A percentile compares a stretch with the other conserved stretches of the same genome.
Conservation (phyloP, 176 grass and related monocot species). For the Oryza rufipogon region DNA sequence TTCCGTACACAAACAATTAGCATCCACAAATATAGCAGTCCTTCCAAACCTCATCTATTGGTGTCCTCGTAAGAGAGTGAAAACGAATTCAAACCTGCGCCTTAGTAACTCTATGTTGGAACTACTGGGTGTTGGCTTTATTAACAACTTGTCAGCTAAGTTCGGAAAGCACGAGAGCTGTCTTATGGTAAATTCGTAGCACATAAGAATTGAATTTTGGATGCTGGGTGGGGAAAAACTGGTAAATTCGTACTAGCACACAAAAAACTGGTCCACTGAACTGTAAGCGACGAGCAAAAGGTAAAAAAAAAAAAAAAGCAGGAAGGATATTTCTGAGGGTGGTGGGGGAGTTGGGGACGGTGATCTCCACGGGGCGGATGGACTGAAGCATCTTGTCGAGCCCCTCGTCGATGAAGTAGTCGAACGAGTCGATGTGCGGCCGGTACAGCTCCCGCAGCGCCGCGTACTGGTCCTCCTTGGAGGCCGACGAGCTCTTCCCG, state of each 20-base stretch:
- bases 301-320: neutral
- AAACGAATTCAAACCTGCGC: constrained; percentile 10
- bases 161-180: neutral
- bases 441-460: constrained; percentile 65
- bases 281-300: neutral
- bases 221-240: neutral
- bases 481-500: neutral
- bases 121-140: neutral
- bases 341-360: constrained; percentile 43
- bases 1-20: neutral
- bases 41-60: constrained; percentile 23
- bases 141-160: neutral
- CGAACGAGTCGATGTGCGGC: constrained; percentile 84
- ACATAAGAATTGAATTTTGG: neutral
- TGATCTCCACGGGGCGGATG: constrained; percentile 64
- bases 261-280: neutral
- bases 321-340: constrained; percentile 91
- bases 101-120: neutral
- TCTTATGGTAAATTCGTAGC: neutral
- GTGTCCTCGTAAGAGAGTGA: neutral
- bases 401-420: constrained; percentile 80
- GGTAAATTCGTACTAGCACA: too few species aligned
- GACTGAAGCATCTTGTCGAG: constrained; percentile 62
- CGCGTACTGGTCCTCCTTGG: constrained; percentile 48
- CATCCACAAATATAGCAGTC: constrained; percentile 24